Base-by-base conservation (phyloP, 1,284 basidiomycete genomes). In the Phenoliferia sp. region DNA sequence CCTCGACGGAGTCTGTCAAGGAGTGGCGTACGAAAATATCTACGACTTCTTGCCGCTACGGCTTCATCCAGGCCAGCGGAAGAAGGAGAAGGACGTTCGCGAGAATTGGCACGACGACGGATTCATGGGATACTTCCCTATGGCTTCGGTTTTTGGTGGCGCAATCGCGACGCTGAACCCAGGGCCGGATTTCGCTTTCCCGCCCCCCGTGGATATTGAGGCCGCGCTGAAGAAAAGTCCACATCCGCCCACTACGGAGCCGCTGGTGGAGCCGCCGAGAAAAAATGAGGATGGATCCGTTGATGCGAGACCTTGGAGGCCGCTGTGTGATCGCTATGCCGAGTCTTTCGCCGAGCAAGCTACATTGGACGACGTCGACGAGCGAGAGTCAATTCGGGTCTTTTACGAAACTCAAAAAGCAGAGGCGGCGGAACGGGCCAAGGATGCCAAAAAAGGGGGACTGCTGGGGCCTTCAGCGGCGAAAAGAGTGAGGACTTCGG, bases 91-190 rank as follows among this genome's bases (percentile, higher is more conserved):
- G 26, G 59, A 35, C 48, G 26, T 56, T 35, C 61, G 70, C 29
- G 72, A 61, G 78, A 93, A 94, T 73, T 84, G 86, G 1, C 90
- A 92, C 77, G 94, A 99, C 79, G 96, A 99, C 78, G 96, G 96
- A 15, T 89, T 88, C 26, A 81, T 97, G 7, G 96, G 96, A 0
- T 99, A 99, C 79, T 99, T 94, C 77, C 92, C 94, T 0, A 89
- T 96, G 81, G 86, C 96, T 62, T 96, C 92, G 3, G 83, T 95
- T 52, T 99, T 93, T 81, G 94, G 94, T 70, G 88, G 90, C 63
- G 96, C 92, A 1, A 86, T 88, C 69, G 90, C 93, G 7, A 84
- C 81, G 57, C 84, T 96, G 69, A 96, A 97, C 77, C 87, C 93
- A 34, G 94, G 94, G 0, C 93, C 94, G 0, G 79, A 88, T 61